Percentiles rank a stretch among this genome's conserved stretches.
Conservation (phyloP, 768 basidiomycete genomes). For the Amanita rimosa region DNA sequence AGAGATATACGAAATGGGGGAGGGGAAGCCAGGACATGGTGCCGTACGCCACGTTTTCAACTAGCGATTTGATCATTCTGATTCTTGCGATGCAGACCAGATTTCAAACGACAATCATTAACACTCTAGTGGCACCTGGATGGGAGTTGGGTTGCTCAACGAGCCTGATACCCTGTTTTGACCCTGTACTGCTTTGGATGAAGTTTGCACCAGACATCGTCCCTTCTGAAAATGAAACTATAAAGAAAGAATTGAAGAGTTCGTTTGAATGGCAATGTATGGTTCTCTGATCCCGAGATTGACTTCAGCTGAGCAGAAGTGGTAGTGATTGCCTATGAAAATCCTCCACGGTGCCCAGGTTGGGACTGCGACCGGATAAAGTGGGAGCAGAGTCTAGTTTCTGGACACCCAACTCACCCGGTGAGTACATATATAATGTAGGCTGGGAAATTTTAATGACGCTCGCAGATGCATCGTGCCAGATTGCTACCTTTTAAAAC, state of each 20-base stretch:
- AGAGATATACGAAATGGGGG: conserved; percentile 21
- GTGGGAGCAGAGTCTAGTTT: conserved; percentile 50
- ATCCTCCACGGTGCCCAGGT: conserved; percentile 30
- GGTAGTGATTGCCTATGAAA: conserved; percentile 25
- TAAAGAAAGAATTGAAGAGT: conserved; percentile 31
- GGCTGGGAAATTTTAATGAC: background rate
- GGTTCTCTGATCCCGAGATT: conserved; percentile 6
- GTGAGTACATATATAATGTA: conserved; percentile 17
- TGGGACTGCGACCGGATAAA: conserved; percentile 30
- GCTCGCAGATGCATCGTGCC: conserved; percentile 42
- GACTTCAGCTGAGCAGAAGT: background rate
- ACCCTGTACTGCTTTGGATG: conserved; percentile 28
- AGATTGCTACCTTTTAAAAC: conserved; percentile 25
- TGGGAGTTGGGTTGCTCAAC: conserved; percentile 26
- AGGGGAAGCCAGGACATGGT: conserved; percentile 7
- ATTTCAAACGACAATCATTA: conserved; percentile 16
- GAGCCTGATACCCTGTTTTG: conserved; percentile 15
- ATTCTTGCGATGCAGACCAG: background rate
- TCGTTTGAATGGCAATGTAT: conserved; percentile 34
- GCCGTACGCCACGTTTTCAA: background rate
- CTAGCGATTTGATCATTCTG: background rate
- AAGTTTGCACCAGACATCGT: conserved; percentile 29
- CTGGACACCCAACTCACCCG: conserved; percentile 51
- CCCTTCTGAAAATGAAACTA: conserved; percentile 19
- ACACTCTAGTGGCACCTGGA: conserved; percentile 20